These are phyloP conservation scores for Sporothrix luriei DNA, from an alignment of 2,329 filamentous ascomycete species.

Conservation along the genomic window DNA sequence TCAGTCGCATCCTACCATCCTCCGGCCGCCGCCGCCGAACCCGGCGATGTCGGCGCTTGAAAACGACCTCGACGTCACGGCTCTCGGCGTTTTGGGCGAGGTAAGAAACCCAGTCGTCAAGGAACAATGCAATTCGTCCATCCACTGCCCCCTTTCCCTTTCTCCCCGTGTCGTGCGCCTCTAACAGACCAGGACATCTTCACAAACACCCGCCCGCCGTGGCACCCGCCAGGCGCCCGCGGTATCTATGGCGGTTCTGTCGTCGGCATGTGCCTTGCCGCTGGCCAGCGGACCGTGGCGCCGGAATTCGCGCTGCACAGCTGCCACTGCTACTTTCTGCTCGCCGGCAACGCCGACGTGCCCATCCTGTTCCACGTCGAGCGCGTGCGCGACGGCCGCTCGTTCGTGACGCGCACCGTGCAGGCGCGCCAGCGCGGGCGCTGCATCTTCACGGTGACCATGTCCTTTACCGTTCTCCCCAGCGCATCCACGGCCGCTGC, in stretches of 20 bases:
- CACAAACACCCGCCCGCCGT: slow-evolving; percentile 88
- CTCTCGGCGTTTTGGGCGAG: slow-evolving; percentile 72
- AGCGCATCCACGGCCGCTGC: slow-evolving; percentile 47
- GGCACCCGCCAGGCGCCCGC: slow-evolving; percentile 88
- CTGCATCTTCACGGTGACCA: slow-evolving; percentile 93
- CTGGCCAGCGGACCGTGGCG: slow-evolving; percentile 85
- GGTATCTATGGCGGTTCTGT: slow-evolving; percentile 93
- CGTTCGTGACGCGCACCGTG: slow-evolving; percentile 91
- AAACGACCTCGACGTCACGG: slow-evolving; percentile 83
- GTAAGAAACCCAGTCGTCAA: background rate
- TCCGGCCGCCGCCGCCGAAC: slow-evolving; percentile 74
- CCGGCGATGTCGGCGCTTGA: slow-evolving; percentile 78
- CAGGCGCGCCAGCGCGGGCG: slow-evolving; percentile 86
- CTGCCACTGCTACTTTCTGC: slow-evolving; percentile 99
- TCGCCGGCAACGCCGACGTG: slow-evolving; percentile 80
- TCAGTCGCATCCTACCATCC: slow-evolving; percentile 56
- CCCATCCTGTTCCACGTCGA: slow-evolving; percentile 96
- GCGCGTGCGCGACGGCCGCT: slow-evolving; percentile 84
- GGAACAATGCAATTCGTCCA: background rate
- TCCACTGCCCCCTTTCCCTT: background rate
- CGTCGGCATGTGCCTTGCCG: slow-evolving; percentile 86
- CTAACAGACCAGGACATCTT: slow-evolving; percentile 66
- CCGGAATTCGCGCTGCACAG: slow-evolving; percentile 81
- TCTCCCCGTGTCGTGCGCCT: background rate
- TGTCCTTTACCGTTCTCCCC: slow-evolving; percentile 76